Conservation (phyloP, 2,329 filamentous ascomycete species). For the Ampelomyces quisqualis region DNA sequence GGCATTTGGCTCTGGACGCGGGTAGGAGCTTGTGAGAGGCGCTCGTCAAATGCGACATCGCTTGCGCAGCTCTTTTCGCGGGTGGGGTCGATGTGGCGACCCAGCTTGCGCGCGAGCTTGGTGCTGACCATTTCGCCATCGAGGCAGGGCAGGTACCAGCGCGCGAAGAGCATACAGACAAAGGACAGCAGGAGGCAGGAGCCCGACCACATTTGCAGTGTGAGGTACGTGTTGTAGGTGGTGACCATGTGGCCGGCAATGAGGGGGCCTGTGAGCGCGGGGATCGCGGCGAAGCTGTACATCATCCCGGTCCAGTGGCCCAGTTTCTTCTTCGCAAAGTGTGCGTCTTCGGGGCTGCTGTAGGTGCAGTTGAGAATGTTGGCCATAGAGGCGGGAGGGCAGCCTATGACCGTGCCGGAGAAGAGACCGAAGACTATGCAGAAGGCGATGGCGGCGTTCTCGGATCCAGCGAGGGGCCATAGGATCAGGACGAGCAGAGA, state of each 20-base stretch:
- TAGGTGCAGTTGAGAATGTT: constrained; percentile 47
- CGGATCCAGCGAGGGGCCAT: constrained; percentile 46
- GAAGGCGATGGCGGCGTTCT: constrained; percentile 48
- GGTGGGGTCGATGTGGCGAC: constrained; percentile 7
- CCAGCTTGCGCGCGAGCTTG: constrained; percentile 16
- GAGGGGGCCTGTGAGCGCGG: constrained; percentile 51
- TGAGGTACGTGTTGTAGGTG: constrained; percentile 45
- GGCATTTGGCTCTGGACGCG: constrained; percentile 20
- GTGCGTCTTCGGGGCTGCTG: constrained; percentile 26
- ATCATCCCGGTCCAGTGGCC: constrained; percentile 58
- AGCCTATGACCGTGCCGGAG: constrained; percentile 53
- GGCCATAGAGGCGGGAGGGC: constrained; percentile 53
- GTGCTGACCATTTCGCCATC: constrained; percentile 27
- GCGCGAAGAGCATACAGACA: constrained; percentile 43
- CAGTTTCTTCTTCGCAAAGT: constrained; percentile 43
- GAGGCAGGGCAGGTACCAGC: constrained; percentile 34
- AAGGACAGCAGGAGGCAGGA: constrained; percentile 45
- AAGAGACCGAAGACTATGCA: constrained; percentile 52
- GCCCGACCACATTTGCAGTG: constrained; percentile 53
- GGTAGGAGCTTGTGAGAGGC: constrained; percentile 25
- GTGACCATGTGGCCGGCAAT: constrained; percentile 51
- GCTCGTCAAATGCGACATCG: constrained; percentile 8
- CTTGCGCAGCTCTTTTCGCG: constrained; percentile 13
- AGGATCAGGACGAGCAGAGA: constrained; percentile 48
- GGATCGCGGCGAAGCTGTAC: constrained; percentile 50